Conservation (phyloP, 345 rosid species). For the Brassica napus region DNA sequence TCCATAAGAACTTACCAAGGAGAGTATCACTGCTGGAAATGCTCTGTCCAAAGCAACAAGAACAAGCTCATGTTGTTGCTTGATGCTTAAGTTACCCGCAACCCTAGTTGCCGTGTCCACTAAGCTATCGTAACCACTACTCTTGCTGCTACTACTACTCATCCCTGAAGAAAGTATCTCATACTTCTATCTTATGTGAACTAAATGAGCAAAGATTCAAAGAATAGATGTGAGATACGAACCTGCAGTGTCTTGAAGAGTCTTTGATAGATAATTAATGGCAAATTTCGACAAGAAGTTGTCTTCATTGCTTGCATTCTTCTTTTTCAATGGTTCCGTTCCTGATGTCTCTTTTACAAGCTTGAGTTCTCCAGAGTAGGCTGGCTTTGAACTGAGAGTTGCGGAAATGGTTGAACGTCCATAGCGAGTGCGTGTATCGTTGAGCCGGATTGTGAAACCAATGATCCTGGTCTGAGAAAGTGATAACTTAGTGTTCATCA, state of each 20-base stretch:
- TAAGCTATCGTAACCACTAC: constrained; percentile 62
- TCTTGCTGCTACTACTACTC: constrained; percentile 42
- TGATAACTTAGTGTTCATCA: constrained; percentile 35
- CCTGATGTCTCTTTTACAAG: constrained; percentile 23
- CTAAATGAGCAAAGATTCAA: no score
- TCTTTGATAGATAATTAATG: constrained; percentile 52
- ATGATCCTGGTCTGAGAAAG: constrained; percentile 23
- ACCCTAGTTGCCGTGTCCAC: constrained; percentile 63
- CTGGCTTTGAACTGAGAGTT: constrained; percentile 39
- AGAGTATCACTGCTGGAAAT: constrained; percentile 52
- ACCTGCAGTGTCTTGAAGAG: constrained; percentile 66
- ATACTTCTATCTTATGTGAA: neutral
- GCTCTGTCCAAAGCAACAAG: constrained; percentile 59
- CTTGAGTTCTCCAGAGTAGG: constrained; percentile 13
- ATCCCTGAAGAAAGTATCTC: neutral
- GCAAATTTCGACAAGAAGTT: constrained; percentile 59
- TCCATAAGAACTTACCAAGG: constrained; percentile 44
- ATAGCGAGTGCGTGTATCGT: neutral
- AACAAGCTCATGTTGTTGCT: constrained; percentile 61
- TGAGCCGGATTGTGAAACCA: neutral
- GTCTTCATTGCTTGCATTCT: constrained; percentile 48
- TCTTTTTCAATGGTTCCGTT: constrained; percentile 8
- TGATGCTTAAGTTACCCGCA: constrained; percentile 44
- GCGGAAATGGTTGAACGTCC: constrained; percentile 35
- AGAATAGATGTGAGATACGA: neutral